Evolutionary conservation across 345 rosid genomes (phyloP).

Genomic region (Citrus maxima): DNA sequence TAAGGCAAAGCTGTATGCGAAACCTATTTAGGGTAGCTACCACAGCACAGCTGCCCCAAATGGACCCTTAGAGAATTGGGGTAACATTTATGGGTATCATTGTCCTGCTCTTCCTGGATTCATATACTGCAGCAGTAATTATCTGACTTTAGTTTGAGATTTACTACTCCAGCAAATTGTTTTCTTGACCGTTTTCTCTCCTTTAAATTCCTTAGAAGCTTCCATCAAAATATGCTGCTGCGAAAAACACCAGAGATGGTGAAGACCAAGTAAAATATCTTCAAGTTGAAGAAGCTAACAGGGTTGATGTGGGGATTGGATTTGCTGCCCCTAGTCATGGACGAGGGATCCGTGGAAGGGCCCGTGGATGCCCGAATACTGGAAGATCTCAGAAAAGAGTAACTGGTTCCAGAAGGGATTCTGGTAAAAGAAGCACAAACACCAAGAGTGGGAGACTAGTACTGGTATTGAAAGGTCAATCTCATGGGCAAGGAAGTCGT

Average conservation of each 20-base stretch:
- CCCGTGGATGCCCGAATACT: conserved; percentile 37
- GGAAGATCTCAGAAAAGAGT: conserved; percentile 40
- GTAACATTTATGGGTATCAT: background rate
- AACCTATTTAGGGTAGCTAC: background rate
- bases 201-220: conserved; percentile 27
- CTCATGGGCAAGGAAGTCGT: conserved; percentile 44
- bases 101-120: background rate
- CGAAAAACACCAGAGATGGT: conserved; percentile 32
- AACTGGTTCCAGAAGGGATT: conserved; percentile 33
- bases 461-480: conserved; percentile 42
- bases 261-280: conserved; percentile 28
- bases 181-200: background rate
- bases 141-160: background rate
- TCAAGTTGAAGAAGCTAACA: conserved; percentile 55
- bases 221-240: conserved; percentile 31
- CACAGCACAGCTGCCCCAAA: no score
- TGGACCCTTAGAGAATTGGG: background rate
- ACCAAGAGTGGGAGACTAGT: conserved; percentile 21
- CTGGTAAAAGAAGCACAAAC: conserved; percentile 39
- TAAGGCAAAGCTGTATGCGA: background rate
- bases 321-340: conserved; percentile 37
- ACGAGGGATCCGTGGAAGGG: conserved; percentile 45
- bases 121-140: background rate
- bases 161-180: background rate
- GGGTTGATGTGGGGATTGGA: conserved; percentile 41